phyloP scores from a whole-genome alignment of 768 basidiomycete species.

The Coprinopsis marcescibilis region DNA sequence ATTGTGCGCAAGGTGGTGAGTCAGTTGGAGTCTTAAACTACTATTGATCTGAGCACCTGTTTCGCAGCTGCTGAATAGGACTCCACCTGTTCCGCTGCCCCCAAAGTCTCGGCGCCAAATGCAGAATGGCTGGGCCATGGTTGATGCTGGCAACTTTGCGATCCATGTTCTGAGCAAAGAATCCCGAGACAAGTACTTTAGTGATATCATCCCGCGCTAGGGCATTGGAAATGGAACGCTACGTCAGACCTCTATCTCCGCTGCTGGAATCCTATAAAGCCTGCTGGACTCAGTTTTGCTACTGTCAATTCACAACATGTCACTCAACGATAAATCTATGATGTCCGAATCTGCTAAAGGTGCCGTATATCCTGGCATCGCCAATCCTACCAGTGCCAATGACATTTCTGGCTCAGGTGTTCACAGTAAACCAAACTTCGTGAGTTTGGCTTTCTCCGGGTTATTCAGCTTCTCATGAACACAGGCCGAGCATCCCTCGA shows the following conservation, averaged over 20 bases:
- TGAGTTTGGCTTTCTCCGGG: conserved; percentile 24
- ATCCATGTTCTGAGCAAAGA: conserved; percentile 69
- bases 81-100: conserved; percentile 56
- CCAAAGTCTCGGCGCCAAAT: conserved; percentile 56
- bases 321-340: conserved; percentile 22
- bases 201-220: conserved; percentile 12
- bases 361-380: conserved; percentile 32
- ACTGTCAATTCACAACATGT: conserved; percentile 5
- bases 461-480: too few relatives aligned
- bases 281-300: too few relatives aligned
- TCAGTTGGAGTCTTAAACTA: conserved; percentile 12
- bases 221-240: neutral
- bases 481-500: too few relatives aligned
- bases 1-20: conserved; percentile 65
- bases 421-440: conserved; percentile 37
- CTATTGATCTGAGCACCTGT: conserved; percentile 3
- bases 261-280: too few relatives aligned
- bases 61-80: conserved; percentile 47
- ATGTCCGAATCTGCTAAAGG: neutral
- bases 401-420: conserved; percentile 22
- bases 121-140: conserved; percentile 76
- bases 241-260: neutral
- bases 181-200: conserved; percentile 66
- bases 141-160: conserved; percentile 77
- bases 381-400: conserved; percentile 38